These are phyloP conservation scores for Silybum marianum DNA, from an alignment of 129 eudicot species.

Conservation along the genomic window DNA sequence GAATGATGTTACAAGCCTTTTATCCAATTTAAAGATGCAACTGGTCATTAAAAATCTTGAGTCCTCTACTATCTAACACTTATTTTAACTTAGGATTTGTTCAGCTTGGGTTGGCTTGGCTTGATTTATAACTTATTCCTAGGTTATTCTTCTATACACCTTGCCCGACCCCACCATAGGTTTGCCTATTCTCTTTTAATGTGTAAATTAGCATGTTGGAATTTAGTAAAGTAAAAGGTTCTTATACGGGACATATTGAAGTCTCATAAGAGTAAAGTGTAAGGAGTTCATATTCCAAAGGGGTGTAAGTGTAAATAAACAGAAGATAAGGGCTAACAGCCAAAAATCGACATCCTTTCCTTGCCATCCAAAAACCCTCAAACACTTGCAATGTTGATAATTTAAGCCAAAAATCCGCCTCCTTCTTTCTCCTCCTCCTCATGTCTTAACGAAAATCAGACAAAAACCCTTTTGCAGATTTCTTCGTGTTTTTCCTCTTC, in stretches of 20 bases:
- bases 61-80: too few species aligned
- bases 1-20: too few species aligned
- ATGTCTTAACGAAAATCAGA: background rate
- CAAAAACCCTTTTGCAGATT: conserved; percentile 9
- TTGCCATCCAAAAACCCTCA: conserved; percentile 29
- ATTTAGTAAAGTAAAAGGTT: conserved; percentile 1
- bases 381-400: conserved; percentile 14
- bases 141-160: background rate
- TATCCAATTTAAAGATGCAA: too few species aligned
- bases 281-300: background rate
- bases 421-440: background rate
- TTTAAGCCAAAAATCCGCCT: conserved; percentile 15
- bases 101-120: too few species aligned
- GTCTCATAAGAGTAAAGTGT: background rate
- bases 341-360: conserved; percentile 34
- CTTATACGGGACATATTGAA: background rate
- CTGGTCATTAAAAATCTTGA: too few species aligned
- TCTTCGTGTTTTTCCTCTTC: conserved; percentile 2
- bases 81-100: too few species aligned
- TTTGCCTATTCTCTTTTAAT: background rate
- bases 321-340: conserved; percentile 12
- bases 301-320: conserved; percentile 17
- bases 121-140: background rate
- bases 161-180: background rate
- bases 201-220: background rate